Base-by-base conservation (phyloP, 495 filamentous ascomycete species). In the Penicillium samsonianum region DNA sequence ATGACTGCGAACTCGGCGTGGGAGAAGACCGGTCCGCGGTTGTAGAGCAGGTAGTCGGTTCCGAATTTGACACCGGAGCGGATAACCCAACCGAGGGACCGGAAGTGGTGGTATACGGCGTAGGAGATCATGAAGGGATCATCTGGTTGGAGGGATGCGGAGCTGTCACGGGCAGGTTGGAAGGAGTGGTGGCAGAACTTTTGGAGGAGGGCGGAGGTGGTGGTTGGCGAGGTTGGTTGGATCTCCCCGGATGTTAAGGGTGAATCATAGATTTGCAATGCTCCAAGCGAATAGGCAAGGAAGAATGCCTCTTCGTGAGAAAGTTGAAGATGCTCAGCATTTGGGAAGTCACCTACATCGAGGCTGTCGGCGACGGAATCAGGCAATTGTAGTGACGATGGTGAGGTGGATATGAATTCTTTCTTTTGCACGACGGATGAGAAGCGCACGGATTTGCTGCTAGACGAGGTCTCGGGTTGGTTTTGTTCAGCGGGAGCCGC, bases 31-130 rank as follows among this genome's bases (percentile, higher is more conserved):
- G 95, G 94, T 0, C 94, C 94, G n/a, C 92, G 87, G 56, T 92
- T 85, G 75, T 99, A 99, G 23, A 99, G 81, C 22, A 99, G 79
- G 74, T 88, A 96, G 71, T 99, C 95, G 25, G 90, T 88, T 53
- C 87, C 90, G 66, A 99, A 99, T 71, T 99, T 99, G 63, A 96
- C 84, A 40, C 95, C 94, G 23, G 89, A 84, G 17, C 95, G 88
- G 1, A 93, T 85, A n/a, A 96, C 90, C 94, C 94, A 99, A 45
- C 94, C 94, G 0, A 98, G 81, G 7, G 92, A 95, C 23, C 94
- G 90, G 75, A 94, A 99, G 71, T 99, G 94, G 65, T 99, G 94
- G 65, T 96, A 99, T 14, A 88, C 89, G 30, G 84, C 83, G 67
- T 98, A 99, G 33, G 88, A 85, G 22, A 94, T 67, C 43, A 96